Evolutionary conservation across 768 basidiomycete species (phyloP), one percentile per base, ranked within the genome.

Genomic region (button mushroom (Agaricus bisporus)): DNA sequence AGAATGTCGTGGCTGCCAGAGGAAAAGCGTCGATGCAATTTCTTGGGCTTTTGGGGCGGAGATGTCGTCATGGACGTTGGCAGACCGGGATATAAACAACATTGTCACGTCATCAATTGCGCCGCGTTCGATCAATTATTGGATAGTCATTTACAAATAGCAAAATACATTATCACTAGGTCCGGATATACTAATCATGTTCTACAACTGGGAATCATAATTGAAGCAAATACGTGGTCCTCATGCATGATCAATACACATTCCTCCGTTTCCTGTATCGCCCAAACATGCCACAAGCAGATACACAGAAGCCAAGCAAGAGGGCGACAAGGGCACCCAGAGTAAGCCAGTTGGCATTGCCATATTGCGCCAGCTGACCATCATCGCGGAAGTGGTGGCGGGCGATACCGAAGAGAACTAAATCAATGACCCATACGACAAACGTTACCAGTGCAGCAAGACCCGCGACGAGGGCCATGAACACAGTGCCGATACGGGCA

Each of bases 311-410:
- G 22, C 78, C 84, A 14, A 91, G 55, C 41, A 83, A 57, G 45
- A 93, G 75, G 1, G 88, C 75, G 49, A 80, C 75, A 47, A 88
- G 71, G 1, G 89, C 88, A 52, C 80, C 89, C 41, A 93, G 76
- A 3, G 85, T 86, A 53, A 92, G 62, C 91, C 91, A 94, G 63
- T 82, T 83, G 41, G 87, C 90, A 65, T 89, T 91, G 14, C 89
- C 91, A 68, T 82, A 85, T 57, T 77, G 70, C 2, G 86, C 80
- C 22, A 60, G 48, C 26, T 71, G 63, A 17, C 76, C 78, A 17
- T 69, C 68, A 56, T 77, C 67, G 52, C 77, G 73, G 62, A 86
- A 76, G 41, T 77, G 74, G 58, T 79, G 66, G 54, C 82, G 82
- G 15, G 80, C 81, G 56, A 89, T 78, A 45, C 83, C 84, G 66